Evolutionary conservation across 2,329 filamentous ascomycete species (phyloP).

Genomic region (Diplocarpon rosae): DNA sequence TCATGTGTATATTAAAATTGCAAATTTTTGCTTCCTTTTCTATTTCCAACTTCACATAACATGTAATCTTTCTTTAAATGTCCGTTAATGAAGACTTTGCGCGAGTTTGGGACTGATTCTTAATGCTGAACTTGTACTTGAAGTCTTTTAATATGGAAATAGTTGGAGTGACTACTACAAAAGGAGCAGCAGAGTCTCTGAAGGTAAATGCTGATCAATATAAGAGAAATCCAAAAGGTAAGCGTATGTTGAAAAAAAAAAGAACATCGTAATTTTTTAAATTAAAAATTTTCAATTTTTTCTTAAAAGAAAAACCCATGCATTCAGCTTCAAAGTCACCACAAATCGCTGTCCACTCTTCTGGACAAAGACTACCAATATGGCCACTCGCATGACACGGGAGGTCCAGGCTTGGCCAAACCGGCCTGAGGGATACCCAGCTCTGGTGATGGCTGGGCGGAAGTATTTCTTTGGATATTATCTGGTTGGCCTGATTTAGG

Average conservation of each 20-base stretch:
- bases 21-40: constrained; percentile 3
- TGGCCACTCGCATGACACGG: no score
- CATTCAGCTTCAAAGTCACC: constrained; percentile 71
- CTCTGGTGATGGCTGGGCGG: constrained; percentile 45
- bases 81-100: no score
- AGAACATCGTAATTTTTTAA: no score
- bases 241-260: constrained; percentile 34
- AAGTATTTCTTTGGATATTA: constrained; percentile 61
- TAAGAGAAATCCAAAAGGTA: constrained; percentile 26
- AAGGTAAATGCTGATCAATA: constrained; percentile 7
- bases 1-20: constrained; percentile 2
- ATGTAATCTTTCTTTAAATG: constrained; percentile 9
- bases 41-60: constrained; percentile 5
- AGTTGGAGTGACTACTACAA: constrained; percentile 9
- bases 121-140: constrained; percentile 13
- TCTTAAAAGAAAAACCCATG: no score
- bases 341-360: constrained; percentile 76
- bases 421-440: no score
- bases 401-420: no score
- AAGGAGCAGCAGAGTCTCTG: constrained; percentile 8
- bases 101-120: constrained; percentile 3
- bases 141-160: constrained; percentile 13
- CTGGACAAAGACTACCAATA: constrained; percentile 73
- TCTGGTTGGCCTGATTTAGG: constrained; percentile 58
- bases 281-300: no score